phyloP scores from a whole-genome alignment of 2,329 filamentous ascomycete species.

The Teratosphaeria pseudoeucalypti region DNA sequence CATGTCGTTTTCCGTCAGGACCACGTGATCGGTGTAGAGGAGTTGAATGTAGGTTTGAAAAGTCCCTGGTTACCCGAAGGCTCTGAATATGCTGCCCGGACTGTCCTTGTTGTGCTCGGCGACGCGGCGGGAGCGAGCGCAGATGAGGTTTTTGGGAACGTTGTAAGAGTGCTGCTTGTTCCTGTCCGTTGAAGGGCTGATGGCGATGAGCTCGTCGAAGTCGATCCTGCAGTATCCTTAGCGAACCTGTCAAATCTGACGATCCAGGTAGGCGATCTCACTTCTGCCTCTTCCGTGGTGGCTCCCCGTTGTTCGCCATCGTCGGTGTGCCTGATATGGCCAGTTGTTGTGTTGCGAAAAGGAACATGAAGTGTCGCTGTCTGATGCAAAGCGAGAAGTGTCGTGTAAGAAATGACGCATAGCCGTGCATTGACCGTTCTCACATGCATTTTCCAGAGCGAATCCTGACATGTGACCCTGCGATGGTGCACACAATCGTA shows the following conservation, averaged over 20 bases:
- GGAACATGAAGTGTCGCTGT: too few relatives aligned
- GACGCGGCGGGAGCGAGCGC: background rate
- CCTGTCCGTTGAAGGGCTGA: background rate
- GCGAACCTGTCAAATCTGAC: background rate
- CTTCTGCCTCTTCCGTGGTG: too few relatives aligned
- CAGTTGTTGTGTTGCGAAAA: too few relatives aligned
- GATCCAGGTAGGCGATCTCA: too few relatives aligned
- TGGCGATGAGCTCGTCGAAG: background rate
- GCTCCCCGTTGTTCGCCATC: too few relatives aligned
- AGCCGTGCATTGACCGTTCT: too few relatives aligned
- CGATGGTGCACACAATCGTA: too few relatives aligned
- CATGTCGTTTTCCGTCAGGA: background rate
- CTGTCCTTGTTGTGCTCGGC: background rate
- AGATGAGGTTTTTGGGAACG: background rate
- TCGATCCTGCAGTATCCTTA: background rate
- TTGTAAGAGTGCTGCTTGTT: background rate
- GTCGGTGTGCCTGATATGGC: too few relatives aligned
- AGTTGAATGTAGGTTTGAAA: background rate
- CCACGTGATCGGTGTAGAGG: background rate
- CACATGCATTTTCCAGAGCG: too few relatives aligned
- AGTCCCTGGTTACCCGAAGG: background rate
- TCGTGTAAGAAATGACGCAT: too few relatives aligned
- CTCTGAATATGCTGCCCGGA: background rate
- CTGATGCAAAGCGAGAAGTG: too few relatives aligned
- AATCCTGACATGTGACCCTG: too few relatives aligned